Evolutionary conservation across 2,329 filamentous ascomycete species (phyloP).

Genomic region (Aplosporella prunicola): DNA sequence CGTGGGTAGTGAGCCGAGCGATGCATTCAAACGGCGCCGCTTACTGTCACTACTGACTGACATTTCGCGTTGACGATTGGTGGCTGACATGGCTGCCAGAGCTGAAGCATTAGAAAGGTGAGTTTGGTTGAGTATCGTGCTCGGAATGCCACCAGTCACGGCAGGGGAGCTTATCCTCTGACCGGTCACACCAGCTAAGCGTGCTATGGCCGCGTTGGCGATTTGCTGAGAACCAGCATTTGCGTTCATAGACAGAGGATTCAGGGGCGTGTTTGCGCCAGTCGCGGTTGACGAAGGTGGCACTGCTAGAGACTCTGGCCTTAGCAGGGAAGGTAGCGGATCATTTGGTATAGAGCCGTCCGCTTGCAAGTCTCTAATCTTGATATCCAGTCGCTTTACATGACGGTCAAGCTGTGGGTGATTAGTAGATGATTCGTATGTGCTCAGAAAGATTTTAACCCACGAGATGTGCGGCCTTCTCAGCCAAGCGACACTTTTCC

Average conservation of each 20-base stretch:
- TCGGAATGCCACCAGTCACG: slow-evolving; percentile 1
- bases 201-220: slow-evolving; percentile 40
- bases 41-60: slow-evolving; percentile 48
- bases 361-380: slow-evolving; percentile 49
- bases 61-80: slow-evolving; percentile 40
- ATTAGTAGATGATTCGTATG: slow-evolving; percentile 12
- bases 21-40: slow-evolving; percentile 47
- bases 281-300: slow-evolving; percentile 36
- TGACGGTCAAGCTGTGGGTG: slow-evolving; percentile 46
- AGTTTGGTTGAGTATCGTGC: slow-evolving; percentile 5
- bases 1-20: slow-evolving; percentile 43
- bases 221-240: slow-evolving; percentile 44
- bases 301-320: slow-evolving; percentile 40
- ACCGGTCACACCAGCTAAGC: slow-evolving; percentile 28
- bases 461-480: slow-evolving; percentile 57
- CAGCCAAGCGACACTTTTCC: slow-evolving; percentile 62
- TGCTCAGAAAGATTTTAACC: slow-evolving; percentile 40
- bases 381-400: slow-evolving; percentile 53
- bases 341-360: slow-evolving; percentile 52
- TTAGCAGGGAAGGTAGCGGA: slow-evolving; percentile 50
- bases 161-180: slow-evolving; percentile 4
- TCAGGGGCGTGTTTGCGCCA: slow-evolving; percentile 41
- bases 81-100: slow-evolving; percentile 10
- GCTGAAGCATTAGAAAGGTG: slow-evolving; percentile 14
- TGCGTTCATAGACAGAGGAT: slow-evolving; percentile 47